A percentile compares a stretch with the other conserved stretches of the same genome.
phyloP scores from a whole-genome alignment of 768 basidiomycete species.

The Termitomyces heimii region DNA sequence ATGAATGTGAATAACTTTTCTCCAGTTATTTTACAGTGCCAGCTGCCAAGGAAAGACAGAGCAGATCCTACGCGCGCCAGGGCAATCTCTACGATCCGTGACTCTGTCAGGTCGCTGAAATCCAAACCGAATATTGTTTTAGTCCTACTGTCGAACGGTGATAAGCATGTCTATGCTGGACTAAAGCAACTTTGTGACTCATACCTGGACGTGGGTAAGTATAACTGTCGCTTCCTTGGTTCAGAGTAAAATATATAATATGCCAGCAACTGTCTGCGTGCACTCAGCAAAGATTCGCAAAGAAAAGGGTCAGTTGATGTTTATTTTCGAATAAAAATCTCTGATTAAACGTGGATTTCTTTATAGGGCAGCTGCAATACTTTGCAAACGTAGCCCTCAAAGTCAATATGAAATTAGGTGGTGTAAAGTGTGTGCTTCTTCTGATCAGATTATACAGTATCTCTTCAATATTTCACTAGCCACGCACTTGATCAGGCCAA shows the following conservation, averaged over 20 bases:
- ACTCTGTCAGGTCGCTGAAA: conserved; percentile 31
- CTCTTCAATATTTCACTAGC: conserved; percentile 16
- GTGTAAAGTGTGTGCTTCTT: conserved; percentile 51
- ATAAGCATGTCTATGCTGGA: conserved; percentile 73
- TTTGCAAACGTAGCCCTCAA: conserved; percentile 81
- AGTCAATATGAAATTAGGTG: conserved; percentile 80
- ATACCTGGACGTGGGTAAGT: conserved; percentile 49
- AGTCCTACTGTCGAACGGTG: conserved; percentile 60
- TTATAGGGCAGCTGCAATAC: conserved; percentile 56
- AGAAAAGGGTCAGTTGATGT: conserved; percentile 36
- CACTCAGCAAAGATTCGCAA: conserved; percentile 68
- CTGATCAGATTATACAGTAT: neutral
- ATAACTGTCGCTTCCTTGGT: neutral
- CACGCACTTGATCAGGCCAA: conserved; percentile 42
- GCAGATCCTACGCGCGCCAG: conserved; percentile 47
- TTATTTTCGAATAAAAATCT: conserved; percentile 17
- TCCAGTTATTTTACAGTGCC: conserved; percentile 33
- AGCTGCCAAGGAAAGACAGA: conserved; percentile 44
- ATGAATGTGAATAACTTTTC: conserved; percentile 39
- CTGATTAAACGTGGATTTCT: conserved; percentile 9
- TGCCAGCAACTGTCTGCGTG: conserved; percentile 63
- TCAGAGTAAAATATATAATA: neutral
- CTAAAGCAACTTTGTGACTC: conserved; percentile 71
- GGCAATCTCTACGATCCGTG: conserved; percentile 43
- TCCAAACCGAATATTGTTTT: conserved; percentile 52